A percentile compares a stretch with the other conserved stretches of the same genome.
These are phyloP conservation scores for Bonia amplexicaulis DNA, from an alignment of 176 grass and related monocot genomes.

Conservation along the genomic window DNA sequence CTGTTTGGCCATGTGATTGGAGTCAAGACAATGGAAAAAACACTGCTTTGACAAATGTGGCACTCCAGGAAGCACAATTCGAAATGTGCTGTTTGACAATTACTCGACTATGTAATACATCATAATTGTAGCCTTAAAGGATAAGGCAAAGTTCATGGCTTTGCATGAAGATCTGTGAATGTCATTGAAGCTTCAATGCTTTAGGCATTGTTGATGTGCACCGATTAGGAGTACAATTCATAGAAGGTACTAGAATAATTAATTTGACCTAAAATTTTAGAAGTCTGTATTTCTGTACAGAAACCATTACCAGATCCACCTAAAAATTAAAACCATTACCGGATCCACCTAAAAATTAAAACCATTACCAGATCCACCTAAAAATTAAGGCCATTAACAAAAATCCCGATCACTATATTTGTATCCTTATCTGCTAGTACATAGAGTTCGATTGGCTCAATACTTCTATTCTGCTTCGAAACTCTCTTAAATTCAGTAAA, in stretches of 20 bases:
- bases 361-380: not conserved
- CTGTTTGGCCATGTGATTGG: slow-evolving; percentile 11
- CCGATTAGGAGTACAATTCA: not conserved
- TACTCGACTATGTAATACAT: too few relatives aligned
- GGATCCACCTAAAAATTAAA: not conserved
- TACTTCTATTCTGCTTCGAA: not conserved
- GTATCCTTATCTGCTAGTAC: not conserved
- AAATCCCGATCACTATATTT: not conserved
- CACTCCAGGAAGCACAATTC: not conserved
- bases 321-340: not conserved
- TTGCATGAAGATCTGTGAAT: too few relatives aligned
- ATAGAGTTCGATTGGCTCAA: not conserved
- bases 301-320: not conserved
- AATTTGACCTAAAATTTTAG: not conserved
- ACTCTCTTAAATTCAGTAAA: not conserved
- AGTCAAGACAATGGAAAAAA: not conserved
- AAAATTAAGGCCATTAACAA: not conserved
- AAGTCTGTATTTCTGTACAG: not conserved
- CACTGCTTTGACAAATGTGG: not conserved
- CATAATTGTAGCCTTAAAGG: not conserved
- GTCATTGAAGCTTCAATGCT: not conserved
- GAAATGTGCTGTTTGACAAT: too few relatives aligned
- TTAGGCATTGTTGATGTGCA: not conserved
- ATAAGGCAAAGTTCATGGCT: not conserved
- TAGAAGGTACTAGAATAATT: not conserved